phyloP scores from a whole-genome alignment of 768 basidiomycete genomes.

The Phylloporus sp. region DNA sequence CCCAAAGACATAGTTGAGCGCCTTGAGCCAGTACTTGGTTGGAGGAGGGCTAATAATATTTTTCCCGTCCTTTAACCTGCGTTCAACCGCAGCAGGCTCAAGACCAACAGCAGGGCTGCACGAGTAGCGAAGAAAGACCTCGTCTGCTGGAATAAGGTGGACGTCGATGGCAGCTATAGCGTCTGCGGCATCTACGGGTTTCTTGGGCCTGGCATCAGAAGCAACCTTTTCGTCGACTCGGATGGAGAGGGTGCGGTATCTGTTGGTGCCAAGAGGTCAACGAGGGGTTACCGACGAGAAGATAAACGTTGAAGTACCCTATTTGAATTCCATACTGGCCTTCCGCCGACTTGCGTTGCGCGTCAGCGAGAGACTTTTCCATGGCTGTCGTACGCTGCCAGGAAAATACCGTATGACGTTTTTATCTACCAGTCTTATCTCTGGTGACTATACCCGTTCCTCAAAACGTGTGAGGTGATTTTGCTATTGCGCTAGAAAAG shows the following conservation, averaged over 20 bases:
- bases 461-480: conserved; percentile 17
- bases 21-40: conserved; percentile 46
- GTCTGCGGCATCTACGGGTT: conserved; percentile 32
- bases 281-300: fast-evolving
- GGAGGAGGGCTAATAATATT: conserved; percentile 50
- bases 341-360: conserved; percentile 13
- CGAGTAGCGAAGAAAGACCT: conserved; percentile 43
- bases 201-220: conserved; percentile 12
- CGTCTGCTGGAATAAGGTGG: conserved; percentile 40
- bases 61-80: conserved; percentile 37
- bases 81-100: conserved; percentile 42
- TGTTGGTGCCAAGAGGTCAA: conserved; percentile 5
- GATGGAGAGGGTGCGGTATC: conserved; percentile 45
- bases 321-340: conserved; percentile 31
- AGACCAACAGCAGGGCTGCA: conserved; percentile 43
- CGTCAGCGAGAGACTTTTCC: conserved; percentile 15
- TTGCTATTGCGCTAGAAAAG: conserved; percentile 15
- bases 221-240: conserved; percentile 35
- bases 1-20: conserved; percentile 51
- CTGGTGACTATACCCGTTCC: neutral
- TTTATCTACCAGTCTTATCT: conserved; percentile 17
- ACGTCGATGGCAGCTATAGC: conserved; percentile 46
- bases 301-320: conserved; percentile 15
- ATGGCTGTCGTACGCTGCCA: conserved; percentile 6
- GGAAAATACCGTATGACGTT: neutral